These are phyloP conservation scores for Wallacemonas sp. DNA, from an alignment of 208 protist genomes.

Conservation along the genomic window DNA sequence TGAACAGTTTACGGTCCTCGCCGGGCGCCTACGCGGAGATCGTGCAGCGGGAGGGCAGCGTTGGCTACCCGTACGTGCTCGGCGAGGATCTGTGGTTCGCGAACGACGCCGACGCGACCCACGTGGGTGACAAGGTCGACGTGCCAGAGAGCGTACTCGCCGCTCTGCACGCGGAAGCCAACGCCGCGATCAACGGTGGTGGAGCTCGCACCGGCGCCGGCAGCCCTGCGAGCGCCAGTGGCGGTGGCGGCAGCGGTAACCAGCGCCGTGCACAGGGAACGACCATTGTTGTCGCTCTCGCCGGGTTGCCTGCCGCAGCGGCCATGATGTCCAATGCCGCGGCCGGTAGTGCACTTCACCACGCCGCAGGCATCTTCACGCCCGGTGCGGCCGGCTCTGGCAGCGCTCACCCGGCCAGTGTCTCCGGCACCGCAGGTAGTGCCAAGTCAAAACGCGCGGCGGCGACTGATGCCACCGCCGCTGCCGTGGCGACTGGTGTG, in stretches of 20 bases:
- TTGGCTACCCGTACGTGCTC: conserved; percentile 67
- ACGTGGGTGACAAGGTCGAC: neutral
- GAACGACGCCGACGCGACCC: conserved; percentile 25
- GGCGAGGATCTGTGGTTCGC: conserved; percentile 48
- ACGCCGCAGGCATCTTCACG: too few relatives aligned
- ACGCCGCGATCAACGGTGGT: neutral
- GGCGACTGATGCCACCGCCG: neutral
- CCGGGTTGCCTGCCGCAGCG: neutral
- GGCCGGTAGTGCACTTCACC: too few relatives aligned
- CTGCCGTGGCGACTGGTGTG: neutral
- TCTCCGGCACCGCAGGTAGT: neutral
- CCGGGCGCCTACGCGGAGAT: conserved; percentile 59
- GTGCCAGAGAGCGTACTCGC: conserved; percentile 8
- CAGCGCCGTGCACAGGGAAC: neutral
- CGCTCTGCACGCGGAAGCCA: neutral
- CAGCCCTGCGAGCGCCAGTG: conserved; percentile 2
- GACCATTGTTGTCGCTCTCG: neutral
- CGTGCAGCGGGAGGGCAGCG: conserved; percentile 52
- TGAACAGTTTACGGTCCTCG: conserved; percentile 63
- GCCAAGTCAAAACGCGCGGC: neutral
- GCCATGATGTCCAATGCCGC: neutral
- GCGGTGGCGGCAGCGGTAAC: neutral
- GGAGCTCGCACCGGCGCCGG: conserved; percentile 10
- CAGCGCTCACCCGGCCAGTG: neutral
- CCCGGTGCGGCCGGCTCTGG: too few relatives aligned